Evolutionary conservation across 108 stramenopile genomes (phyloP), one percentile per base, ranked within the genome.

Genomic region (Ochromonas danica): DNA sequence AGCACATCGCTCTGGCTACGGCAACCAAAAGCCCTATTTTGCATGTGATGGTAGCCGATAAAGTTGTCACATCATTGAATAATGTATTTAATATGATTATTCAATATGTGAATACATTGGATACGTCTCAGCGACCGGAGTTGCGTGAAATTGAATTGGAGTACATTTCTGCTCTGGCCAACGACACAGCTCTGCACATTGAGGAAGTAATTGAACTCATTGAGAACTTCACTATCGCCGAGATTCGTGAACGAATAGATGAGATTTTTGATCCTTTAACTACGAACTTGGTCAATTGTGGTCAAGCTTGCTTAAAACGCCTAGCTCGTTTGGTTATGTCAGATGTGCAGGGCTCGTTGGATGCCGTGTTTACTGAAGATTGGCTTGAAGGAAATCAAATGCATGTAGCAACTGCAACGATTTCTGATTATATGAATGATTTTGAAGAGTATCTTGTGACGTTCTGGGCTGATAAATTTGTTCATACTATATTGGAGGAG

Each of bases 1-100:
- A 67, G 25, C 63, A 67, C 31, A 67, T 67, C 31, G 30, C 17
- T 10, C 31, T 67, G 33, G 63, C 63, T 6, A 67, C 63, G 17
- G 3, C 63, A 28, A 67, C 63, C 17, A 22, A 67, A 10, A 14
- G 14, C 17, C 63, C 63, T 10, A 67, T 67, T 67, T 33, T 67
- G 17, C 63, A 67, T 36, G 63, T 67, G 63, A 67, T 67, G 63
- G 25, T 67, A 28, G 63, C 63, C 10, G 63, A 67, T 35, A 67
- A 67, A 36, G 63, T 67, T 25, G 63, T 67, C 14, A 33, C 17
- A 6, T 67, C 63, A 10, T 36, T 67, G 33, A 67, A 35, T 28
- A 36, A 36, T 10, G 35, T 67, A 6, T 31, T 67, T 10, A 36
- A 22, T 14, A 28, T 14, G 3, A 67, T 67, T 36, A 67, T 33